Base-by-base conservation (phyloP, 345 rosid genomes). In the Rhodamnia argentea region DNA sequence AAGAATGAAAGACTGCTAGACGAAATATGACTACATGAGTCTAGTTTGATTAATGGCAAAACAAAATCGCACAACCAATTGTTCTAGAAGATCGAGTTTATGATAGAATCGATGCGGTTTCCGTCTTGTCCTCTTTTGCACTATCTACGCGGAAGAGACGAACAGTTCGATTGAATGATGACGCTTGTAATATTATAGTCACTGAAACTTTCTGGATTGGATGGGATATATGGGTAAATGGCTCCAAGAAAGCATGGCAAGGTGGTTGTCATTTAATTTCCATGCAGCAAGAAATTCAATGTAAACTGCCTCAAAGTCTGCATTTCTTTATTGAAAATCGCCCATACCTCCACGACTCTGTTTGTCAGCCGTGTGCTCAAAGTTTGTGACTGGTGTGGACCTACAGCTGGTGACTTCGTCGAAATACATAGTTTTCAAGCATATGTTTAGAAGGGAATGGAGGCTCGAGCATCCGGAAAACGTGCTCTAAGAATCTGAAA, bases 251-350 rank as follows among this genome's bases (percentile, higher is more conserved):
- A 83, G 82, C 82, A 85, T 85, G 90, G 92, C 47, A 51, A 55
- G 81, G 59, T 53, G 55, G 86, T 85, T 82, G 47, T 37, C 88
- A 87, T 54, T 87, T 64, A 84, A 84, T 85, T 85, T 87, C 26
- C 2, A 26, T 32, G 42, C 64, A 57, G 16, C 57, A 62, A 54
- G 57, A 85, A 57, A 56, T 2, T 64, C 76, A 82, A 40, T 84
- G 2, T 23, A 22, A 84, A 37, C 32, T 70, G 42, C 54, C 40
- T 40, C 51, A 7, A 87, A 20, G 54, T 32, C 22, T 42, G 52
- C 64, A 42, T 56, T 42, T 82, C 32, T 16, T 32, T 24, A 58
- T 58, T 7, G 5, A 85, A 87, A 44, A 47, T 86, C 59, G 83
- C 44, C 85, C 75, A 37, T 74, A 12, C 70, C 47, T 27, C 76